Percentiles rank a stretch among this genome's conserved stretches.
These are phyloP conservation scores for Fusarium beomiforme DNA, from an alignment of 2,329 filamentous ascomycete genomes.

Conservation along the genomic window DNA sequence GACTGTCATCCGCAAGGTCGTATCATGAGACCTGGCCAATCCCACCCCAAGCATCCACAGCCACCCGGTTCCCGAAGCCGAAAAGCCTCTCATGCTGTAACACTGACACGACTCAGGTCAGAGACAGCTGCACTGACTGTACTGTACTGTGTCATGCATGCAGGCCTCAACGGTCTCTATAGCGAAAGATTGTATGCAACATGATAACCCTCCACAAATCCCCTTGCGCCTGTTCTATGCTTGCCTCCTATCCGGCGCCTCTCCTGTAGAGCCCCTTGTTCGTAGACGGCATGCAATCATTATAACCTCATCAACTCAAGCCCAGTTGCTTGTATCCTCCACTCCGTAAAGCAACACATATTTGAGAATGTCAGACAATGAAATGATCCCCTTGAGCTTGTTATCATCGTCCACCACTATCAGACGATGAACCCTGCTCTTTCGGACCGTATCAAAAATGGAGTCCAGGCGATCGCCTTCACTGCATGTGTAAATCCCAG, in stretches of 20 bases:
- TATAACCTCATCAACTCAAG: constrained; percentile 35
- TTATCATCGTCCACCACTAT: constrained; percentile 93
- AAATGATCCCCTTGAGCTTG: constrained; percentile 87
- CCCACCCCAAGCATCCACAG: constrained; percentile 2
- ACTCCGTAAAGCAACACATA: constrained; percentile 89
- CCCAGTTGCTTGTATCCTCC: constrained; percentile 56
- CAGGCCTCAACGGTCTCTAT: constrained; percentile 34
- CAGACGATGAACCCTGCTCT: constrained; percentile 91
- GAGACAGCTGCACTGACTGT: constrained; percentile 8
- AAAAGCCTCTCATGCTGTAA: constrained; percentile 17
- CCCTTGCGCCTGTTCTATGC: constrained; percentile 42
- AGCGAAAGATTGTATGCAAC: constrained; percentile 38
- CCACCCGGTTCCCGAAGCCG: constrained; percentile 29
- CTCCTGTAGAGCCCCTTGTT: constrained; percentile 14
- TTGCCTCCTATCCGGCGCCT: constrained; percentile 24
- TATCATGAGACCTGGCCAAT: constrained; percentile 33
- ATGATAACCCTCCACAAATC: constrained; percentile 37
- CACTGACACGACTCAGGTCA: constrained; percentile 24
- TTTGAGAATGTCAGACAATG: constrained; percentile 94
- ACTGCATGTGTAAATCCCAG: constrained; percentile 95
- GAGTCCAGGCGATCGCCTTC: constrained; percentile 92
- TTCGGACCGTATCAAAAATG: constrained; percentile 96
- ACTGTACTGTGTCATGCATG: constrained; percentile 5
- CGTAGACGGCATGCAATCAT: constrained; percentile 39
- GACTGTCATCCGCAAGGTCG: constrained; percentile 13